Percentiles rank a stretch among this genome's conserved stretches.
These are phyloP conservation scores for Leptographium lundbergii DNA, from an alignment of 2,329 filamentous ascomycete genomes.

Conservation along the genomic window DNA sequence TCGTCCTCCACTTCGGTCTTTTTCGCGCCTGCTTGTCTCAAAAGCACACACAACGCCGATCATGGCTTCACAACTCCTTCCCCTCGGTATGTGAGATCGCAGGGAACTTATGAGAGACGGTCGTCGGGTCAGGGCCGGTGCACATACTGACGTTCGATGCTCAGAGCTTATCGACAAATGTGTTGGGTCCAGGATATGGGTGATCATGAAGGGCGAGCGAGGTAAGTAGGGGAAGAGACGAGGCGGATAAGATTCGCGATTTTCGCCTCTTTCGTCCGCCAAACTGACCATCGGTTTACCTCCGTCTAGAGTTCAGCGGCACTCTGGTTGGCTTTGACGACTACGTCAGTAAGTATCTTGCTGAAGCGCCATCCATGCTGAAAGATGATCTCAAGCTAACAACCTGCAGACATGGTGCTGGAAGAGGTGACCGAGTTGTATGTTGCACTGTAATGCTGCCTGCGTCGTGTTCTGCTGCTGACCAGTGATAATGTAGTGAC, in stretches of 20 bases:
- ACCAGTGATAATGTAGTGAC: constrained; percentile 46
- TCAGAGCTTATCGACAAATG: constrained; percentile 97
- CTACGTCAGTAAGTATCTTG: constrained; percentile 81
- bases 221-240: constrained; percentile 37
- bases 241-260: not conserved
- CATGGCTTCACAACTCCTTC: constrained; percentile 65
- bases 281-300: not conserved
- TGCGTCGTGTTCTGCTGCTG: not conserved
- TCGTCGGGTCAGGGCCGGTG: not conserved
- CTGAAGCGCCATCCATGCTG: not conserved
- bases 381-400: constrained; percentile 12
- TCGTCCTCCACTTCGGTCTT: not conserved
- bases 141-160: not conserved
- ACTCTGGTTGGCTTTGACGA: constrained; percentile 94
- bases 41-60: not conserved
- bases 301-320: constrained; percentile 71
- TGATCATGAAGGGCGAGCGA: constrained; percentile 99
- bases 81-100: constrained; percentile 40
- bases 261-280: not conserved
- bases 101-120: not conserved
- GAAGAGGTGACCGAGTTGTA: constrained; percentile 97
- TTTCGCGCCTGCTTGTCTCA: not conserved
- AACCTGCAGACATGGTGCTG: constrained; percentile 76
- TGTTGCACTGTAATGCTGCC: constrained; percentile 15
- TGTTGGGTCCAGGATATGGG: constrained; percentile 94